A percentile compares a stretch with the other conserved stretches of the same genome.
Evolutionary conservation across 1,139 yeast genomes (phyloP).

Genomic region (Schizosaccharomyces versatilis): DNA sequence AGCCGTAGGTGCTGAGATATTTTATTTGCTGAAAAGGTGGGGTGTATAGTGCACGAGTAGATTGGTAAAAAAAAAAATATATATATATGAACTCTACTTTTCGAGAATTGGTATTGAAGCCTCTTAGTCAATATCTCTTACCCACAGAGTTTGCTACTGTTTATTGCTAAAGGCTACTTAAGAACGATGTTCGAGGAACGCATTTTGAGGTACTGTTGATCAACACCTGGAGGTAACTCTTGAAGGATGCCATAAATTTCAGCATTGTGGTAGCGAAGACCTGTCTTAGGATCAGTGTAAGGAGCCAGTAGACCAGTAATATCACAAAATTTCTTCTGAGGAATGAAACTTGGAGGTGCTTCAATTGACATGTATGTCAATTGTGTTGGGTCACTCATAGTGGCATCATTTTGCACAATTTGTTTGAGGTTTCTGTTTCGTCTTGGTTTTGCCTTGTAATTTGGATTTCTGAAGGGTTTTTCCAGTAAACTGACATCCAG

Average conservation of each 20-base stretch:
- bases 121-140: too few species aligned
- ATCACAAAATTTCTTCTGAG: conserved; percentile 73
- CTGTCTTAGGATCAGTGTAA: conserved; percentile 57
- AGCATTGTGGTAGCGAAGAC: conserved; percentile 56
- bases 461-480: conserved; percentile 12
- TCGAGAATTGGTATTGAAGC: too few species aligned
- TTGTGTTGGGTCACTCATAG: conserved; percentile 22
- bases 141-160: too few species aligned
- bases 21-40: too few species aligned
- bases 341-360: conserved; percentile 76
- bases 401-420: conserved; percentile 25
- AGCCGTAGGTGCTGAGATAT: too few species aligned
- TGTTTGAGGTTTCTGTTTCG: conserved; percentile 64
- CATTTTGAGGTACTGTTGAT: conserved; percentile 73
- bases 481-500: conserved; percentile 8
- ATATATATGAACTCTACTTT: too few species aligned
- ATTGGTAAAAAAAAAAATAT: too few species aligned
- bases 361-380: conserved; percentile 21
- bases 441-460: conserved; percentile 9
- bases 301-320: conserved; percentile 69
- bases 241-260: conserved; percentile 67
- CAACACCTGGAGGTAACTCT: conserved; percentile 72
- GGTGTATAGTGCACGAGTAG: too few species aligned
- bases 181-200: conserved; percentile 19
- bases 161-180: neutral